phyloP scores from a whole-genome alignment of 495 filamentous ascomycete species.

The Clavariopsis aquatica region DNA sequence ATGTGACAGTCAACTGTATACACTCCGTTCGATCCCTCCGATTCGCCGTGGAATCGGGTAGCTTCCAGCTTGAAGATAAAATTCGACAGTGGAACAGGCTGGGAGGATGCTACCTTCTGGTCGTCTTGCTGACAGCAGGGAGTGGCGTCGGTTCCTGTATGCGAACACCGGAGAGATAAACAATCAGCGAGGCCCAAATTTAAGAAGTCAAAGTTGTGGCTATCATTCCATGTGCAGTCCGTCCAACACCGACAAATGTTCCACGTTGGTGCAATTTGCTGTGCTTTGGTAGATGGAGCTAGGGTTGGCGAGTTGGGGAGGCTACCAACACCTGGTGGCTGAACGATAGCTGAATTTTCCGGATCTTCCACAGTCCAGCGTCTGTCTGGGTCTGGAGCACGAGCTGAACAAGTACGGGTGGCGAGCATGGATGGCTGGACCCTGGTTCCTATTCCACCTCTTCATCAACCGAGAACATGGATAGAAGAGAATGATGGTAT shows the following conservation, averaged over 20 bases:
- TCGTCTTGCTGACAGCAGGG: neutral
- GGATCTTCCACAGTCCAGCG: neutral
- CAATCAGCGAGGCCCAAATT: neutral
- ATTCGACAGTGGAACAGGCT: neutral
- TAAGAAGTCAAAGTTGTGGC: neutral
- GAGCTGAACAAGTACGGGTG: neutral
- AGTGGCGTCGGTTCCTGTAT: neutral
- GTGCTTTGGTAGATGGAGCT: neutral
- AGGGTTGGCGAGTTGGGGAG: neutral
- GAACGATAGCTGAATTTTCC: too few species aligned
- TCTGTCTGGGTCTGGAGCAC: neutral
- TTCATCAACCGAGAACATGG: neutral
- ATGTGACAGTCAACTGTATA: constrained; percentile 4
- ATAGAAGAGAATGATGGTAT: neutral
- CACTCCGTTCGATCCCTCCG: neutral
- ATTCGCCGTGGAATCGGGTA: neutral
- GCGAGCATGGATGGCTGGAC: neutral
- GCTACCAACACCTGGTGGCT: neutral
- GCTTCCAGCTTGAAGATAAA: neutral
- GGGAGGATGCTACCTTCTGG: constrained; percentile 2
- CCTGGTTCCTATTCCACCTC: neutral
- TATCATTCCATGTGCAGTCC: neutral
- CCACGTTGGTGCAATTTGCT: neutral
- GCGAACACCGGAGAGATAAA: neutral
- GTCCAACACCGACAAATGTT: neutral